These are phyloP conservation scores for Cladosporium sp. DNA, from an alignment of 2,329 filamentous ascomycete genomes.

Conservation along the genomic window DNA sequence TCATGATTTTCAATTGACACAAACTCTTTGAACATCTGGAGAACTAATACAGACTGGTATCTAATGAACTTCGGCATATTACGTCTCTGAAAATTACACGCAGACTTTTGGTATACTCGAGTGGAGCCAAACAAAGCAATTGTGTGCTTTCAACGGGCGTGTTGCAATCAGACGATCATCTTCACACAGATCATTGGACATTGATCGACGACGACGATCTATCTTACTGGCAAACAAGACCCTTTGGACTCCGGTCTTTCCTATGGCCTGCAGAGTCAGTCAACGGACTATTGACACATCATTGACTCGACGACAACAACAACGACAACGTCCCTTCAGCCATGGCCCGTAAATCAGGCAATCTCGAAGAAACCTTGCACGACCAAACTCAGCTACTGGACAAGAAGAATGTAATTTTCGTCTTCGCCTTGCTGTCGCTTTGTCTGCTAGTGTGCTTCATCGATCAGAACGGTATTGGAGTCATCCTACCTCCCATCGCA, in stretches of 20 bases:
- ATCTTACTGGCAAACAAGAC: not conserved
- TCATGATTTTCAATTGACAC: not conserved
- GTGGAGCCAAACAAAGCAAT: not conserved
- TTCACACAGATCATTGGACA: not conserved
- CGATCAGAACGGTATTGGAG: conserved; percentile 58
- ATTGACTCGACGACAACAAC: not conserved
- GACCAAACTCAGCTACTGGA: conserved; percentile 62
- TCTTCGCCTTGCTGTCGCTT: conserved; percentile 55
- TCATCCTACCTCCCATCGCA: conserved; percentile 40
- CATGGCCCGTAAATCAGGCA: conserved; percentile 10
- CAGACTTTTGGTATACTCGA: not conserved
- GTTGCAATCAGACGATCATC: not conserved
- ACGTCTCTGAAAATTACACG: not conserved
- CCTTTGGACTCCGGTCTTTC: not conserved
- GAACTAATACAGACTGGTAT: not conserved
- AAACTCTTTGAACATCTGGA: not conserved
- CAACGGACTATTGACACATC: not conserved
- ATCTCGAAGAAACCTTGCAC: conserved; percentile 47
- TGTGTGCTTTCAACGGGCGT: not conserved
- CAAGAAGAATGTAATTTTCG: conserved; percentile 49
- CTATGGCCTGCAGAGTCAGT: not conserved
- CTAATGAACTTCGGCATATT: not conserved
- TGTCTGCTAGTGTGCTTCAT: conserved; percentile 58
- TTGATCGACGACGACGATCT: not conserved
- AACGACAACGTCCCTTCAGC: not conserved